Percentiles rank a stretch among this genome's conserved stretches.
Evolutionary conservation across 768 basidiomycete species (phyloP).

Genomic region (Collybiopsis confluens): DNA sequence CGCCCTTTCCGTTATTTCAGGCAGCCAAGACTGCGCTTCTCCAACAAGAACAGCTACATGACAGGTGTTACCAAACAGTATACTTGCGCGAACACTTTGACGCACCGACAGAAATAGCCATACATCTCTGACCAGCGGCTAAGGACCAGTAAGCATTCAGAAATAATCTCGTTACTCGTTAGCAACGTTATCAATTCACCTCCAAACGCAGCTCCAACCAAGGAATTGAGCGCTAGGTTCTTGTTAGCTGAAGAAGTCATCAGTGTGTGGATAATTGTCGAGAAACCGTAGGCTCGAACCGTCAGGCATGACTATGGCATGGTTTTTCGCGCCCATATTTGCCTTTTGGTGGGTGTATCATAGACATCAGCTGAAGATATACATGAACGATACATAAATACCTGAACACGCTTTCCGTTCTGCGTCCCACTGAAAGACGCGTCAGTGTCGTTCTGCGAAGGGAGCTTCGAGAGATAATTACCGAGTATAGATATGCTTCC

Average conservation of each 20-base stretch:
- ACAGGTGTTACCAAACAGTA: not conserved
- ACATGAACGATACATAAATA: conserved; percentile 16
- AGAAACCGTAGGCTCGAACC: too few relatives aligned
- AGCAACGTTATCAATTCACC: too few relatives aligned
- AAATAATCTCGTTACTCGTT: conserved; percentile 3
- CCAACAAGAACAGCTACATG: conserved; percentile 76
- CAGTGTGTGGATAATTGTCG: too few relatives aligned
- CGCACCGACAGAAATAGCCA: conserved; percentile 91
- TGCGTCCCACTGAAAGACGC: conserved; percentile 61
- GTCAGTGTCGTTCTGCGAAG: conserved; percentile 4
- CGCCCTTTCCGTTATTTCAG: conserved; percentile 81
- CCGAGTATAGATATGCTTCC: conserved; percentile 92
- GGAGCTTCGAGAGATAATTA: conserved; percentile 18
- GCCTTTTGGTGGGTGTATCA: conserved; percentile 24
- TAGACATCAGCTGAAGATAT: not conserved
- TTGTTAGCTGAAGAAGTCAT: conserved; percentile 73
- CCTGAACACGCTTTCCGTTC: conserved; percentile 88
- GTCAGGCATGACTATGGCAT: conserved; percentile 90
- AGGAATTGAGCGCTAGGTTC: conserved; percentile 86
- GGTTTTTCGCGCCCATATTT: conserved; percentile 93
- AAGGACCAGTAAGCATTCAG: conserved; percentile 17
- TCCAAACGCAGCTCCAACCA: conserved; percentile 92
- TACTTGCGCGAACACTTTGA: not conserved
- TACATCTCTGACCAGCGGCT: conserved; percentile 97
- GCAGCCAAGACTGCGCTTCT: conserved; percentile 72